A percentile compares a stretch with the other conserved stretches of the same genome.
Conservation (phyloP, 306 rosid species). For the Medicago ruthenica region DNA sequence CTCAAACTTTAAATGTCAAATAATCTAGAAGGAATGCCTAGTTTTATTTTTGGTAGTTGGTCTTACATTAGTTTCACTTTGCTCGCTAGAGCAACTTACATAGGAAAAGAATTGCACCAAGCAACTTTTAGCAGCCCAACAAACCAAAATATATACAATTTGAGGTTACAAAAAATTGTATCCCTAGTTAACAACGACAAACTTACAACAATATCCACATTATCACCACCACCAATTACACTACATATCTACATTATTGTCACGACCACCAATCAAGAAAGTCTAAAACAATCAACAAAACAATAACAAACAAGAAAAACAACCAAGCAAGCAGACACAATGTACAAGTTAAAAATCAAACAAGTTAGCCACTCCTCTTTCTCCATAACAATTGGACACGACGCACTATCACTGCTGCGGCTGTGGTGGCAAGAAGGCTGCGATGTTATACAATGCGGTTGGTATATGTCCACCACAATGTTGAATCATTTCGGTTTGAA, state of each 20-base stretch:
- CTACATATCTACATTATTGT: background rate
- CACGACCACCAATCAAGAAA: background rate
- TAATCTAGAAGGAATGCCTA: too few species aligned
- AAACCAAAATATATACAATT: too few species aligned
- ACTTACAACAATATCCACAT: background rate
- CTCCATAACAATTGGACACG: background rate
- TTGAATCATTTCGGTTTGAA: slow-evolving; percentile 45
- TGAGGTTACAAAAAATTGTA: too few species aligned
- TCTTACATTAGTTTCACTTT: too few species aligned
- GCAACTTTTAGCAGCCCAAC: too few species aligned
- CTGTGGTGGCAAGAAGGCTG: background rate
- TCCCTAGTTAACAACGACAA: too few species aligned
- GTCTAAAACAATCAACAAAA: background rate
- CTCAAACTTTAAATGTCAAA: too few species aligned
- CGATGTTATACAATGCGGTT: slow-evolving; percentile 20
- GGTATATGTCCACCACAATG: slow-evolving; percentile 53
- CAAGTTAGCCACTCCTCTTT: slow-evolving; percentile 1
- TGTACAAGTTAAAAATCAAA: background rate
- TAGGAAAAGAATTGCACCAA: too few species aligned
- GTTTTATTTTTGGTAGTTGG: too few species aligned
- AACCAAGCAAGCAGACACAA: background rate
- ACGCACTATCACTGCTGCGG: background rate
- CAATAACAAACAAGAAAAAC: background rate
- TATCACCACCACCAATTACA: background rate
- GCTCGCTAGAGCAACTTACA: too few species aligned